These are phyloP conservation scores for Pseudotsuga menziesii DNA, from an alignment of 75 land plant genomes.

Conservation along the genomic window DNA sequence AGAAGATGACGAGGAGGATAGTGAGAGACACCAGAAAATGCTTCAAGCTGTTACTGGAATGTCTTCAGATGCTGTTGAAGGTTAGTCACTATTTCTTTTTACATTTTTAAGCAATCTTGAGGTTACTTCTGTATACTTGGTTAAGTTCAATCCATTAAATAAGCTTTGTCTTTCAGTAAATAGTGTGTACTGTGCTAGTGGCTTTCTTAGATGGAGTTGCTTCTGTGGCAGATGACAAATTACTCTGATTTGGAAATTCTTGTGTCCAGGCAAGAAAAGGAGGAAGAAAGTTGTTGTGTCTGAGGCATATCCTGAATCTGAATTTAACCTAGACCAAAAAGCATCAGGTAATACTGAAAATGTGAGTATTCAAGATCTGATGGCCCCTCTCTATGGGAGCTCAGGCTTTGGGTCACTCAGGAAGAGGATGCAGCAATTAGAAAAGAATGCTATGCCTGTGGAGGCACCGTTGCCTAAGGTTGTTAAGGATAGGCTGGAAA, in stretches of 20 bases:
- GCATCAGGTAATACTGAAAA: constrained; percentile 15
- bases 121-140: background rate
- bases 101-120: background rate
- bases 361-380: constrained; percentile 64
- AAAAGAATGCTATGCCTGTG: constrained; percentile 40
- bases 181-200: background rate
- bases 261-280: constrained; percentile 27
- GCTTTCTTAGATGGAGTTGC: background rate
- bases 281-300: constrained; percentile 34
- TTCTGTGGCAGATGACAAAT: background rate
- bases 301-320: constrained; percentile 67
- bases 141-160: background rate
- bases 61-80: constrained; percentile 39
- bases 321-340: constrained; percentile 45
- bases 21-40: constrained; percentile 61
- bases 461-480: constrained; percentile 73
- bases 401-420: constrained; percentile 62
- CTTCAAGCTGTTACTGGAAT: constrained; percentile 66
- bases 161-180: background rate
- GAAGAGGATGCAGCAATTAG: constrained; percentile 61
- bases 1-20: constrained; percentile 43
- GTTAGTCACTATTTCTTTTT: constrained; percentile 15
- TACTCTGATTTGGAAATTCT: constrained; percentile 10
- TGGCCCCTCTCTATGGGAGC: constrained; percentile 60
- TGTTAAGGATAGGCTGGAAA: constrained; percentile 53